Base-by-base conservation (phyloP, 2,329 filamentous ascomycete species). In the Aaosphaeria arxii region DNA sequence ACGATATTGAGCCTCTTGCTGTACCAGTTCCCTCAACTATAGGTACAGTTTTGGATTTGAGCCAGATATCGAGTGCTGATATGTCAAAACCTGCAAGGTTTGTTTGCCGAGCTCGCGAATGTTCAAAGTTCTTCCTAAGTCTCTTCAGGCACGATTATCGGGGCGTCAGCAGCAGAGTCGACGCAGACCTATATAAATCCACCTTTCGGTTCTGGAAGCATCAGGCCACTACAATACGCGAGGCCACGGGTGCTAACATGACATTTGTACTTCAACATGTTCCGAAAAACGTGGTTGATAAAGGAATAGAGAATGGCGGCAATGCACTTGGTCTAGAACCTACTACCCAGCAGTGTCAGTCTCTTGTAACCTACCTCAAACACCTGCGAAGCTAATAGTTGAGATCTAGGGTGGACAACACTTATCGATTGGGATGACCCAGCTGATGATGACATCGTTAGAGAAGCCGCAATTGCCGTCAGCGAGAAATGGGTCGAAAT, bases 111-210 rank as follows among this genome's bases (percentile, higher is more conserved):
- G 33, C n/a, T 36, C 33, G 33, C 33, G n/a, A 9, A n/a, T 36
- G 33, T 36, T n/a, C 33, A n/a, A 36, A 36, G 33, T n/a, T 36
- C 2, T 9, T 9, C n/a, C 9, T n/a, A 9, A 36, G n/a, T 36
- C 9, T 9, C 33, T 9, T 36, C 7, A 59, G 59, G 28, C 62
- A 66, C 45, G 61, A 66, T 32, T 66, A 64, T 39, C 45, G 59
- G 11, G 44, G 11, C 7, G 50, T 36, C 5, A 50, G 43, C 32
- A 29, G 24, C 13, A 47, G 48, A n/a, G 43, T 66, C 31, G 56
- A 66, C 40, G 52, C 52, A 1, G 46, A 58, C 33, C 50, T 64
- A 3, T 63, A 64, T 40, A 57, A 58, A 46, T 59, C 62, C 11
- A 59, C 64, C 4, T 61, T 63, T 36, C 44, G 31, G 7, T 24